Percentiles rank a stretch among this genome's conserved stretches.
phyloP scores from a whole-genome alignment of 2,329 filamentous ascomycete genomes.

The Fusarium sp. region DNA sequence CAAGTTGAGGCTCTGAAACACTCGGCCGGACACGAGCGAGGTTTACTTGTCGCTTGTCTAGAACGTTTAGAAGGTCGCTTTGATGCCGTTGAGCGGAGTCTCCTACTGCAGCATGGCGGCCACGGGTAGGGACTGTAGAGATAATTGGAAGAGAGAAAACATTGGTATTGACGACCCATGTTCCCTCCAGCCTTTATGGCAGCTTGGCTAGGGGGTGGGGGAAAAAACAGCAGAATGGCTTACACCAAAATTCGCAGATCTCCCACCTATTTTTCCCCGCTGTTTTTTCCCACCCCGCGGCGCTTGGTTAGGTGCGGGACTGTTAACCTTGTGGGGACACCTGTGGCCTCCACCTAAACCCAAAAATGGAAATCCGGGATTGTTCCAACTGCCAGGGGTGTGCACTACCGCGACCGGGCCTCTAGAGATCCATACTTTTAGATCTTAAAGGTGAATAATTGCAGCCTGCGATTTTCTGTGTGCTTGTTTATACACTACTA shows the following conservation, averaged over 20 bases:
- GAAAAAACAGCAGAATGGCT: too few species aligned
- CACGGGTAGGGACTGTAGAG: conserved; percentile 21
- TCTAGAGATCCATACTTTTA: neutral
- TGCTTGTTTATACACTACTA: neutral
- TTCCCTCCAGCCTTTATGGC: conserved; percentile 9
- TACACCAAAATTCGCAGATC: too few species aligned
- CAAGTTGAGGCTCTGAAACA: conserved; percentile 21
- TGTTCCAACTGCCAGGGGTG: conserved; percentile 14
- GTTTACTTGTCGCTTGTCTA: conserved; percentile 29
- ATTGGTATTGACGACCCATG: conserved; percentile 8
- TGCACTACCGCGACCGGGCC: conserved; percentile 17
- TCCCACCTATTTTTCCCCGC: too few species aligned
- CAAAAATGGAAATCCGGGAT: conserved; percentile 38
- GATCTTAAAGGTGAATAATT: conserved; percentile 12
- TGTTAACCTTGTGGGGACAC: conserved; percentile 33
- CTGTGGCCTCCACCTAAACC: conserved; percentile 21
- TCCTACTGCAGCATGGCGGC: neutral
- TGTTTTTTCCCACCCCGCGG: too few species aligned
- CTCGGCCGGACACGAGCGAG: conserved; percentile 37
- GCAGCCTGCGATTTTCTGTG: conserved; percentile 20
- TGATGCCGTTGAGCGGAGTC: conserved; percentile 23
- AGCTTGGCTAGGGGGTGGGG: too few species aligned
- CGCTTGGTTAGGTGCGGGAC: too few species aligned
- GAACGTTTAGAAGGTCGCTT: conserved; percentile 31
- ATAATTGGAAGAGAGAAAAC: conserved; percentile 27